Evolutionary conservation across 2,329 filamentous ascomycete genomes (phyloP).

Genomic region (Neonectria neomacrospora): DNA sequence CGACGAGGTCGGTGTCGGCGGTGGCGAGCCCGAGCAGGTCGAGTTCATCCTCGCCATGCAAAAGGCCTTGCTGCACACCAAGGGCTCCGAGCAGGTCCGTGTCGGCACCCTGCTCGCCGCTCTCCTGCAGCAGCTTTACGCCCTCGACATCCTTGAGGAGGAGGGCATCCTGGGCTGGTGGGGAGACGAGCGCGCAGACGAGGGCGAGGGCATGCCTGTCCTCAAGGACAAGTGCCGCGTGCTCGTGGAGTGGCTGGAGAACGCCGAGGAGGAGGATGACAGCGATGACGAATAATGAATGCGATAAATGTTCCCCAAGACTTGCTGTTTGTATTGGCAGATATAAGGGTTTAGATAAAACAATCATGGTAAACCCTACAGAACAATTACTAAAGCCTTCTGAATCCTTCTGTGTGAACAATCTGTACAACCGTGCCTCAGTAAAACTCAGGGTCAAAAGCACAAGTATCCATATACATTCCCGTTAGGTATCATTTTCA

Average conservation of each 20-base stretch:
- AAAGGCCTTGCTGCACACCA: conserved; percentile 76
- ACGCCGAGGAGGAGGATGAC: conserved; percentile 77
- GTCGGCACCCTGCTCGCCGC: conserved; percentile 76
- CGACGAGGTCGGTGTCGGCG: conserved; percentile 68
- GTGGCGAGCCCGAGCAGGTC: conserved; percentile 80
- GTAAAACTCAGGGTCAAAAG: background rate
- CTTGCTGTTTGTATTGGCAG: conserved; percentile 12
- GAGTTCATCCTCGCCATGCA: conserved; percentile 88
- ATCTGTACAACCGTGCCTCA: conserved; percentile 2
- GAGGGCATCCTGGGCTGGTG: conserved; percentile 92
- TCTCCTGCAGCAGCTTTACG: conserved; percentile 85
- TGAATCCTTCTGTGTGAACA: background rate
- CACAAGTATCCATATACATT: conserved; percentile 1
- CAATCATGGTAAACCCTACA: background rate
- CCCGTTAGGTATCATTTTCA: conserved; percentile 27
- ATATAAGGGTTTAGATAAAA: conserved; percentile 11
- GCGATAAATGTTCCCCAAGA: background rate
- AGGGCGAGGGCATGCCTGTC: conserved; percentile 73
- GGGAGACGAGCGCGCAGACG: conserved; percentile 75
- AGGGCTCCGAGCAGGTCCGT: conserved; percentile 63
- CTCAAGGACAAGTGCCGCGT: conserved; percentile 80
- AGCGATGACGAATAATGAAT: conserved; percentile 52
- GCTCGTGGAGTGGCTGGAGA: conserved; percentile 86
- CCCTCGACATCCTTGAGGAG: conserved; percentile 86
- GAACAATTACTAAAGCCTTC: background rate